Conservation (phyloP, 1,284 basidiomycete species). For the Gymnopus androsaceus region DNA sequence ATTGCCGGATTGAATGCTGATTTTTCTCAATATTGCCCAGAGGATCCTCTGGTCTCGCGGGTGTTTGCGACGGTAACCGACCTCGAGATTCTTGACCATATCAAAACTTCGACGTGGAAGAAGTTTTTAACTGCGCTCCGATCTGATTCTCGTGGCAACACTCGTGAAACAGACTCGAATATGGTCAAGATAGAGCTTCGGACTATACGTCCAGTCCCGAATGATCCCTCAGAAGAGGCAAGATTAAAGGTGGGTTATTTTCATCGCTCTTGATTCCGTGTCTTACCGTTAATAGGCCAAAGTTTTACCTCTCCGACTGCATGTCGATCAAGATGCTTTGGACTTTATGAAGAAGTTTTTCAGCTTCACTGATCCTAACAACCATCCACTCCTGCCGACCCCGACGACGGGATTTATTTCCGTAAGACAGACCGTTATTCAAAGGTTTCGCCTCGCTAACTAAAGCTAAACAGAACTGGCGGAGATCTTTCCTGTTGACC, state of each 20-base stretch:
- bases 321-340: slow-evolving; percentile 97
- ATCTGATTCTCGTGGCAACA: slow-evolving; percentile 80
- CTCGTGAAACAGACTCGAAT: slow-evolving; percentile 85
- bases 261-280: background rate
- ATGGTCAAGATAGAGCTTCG: slow-evolving; percentile 90
- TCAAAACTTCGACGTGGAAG: slow-evolving; percentile 98
- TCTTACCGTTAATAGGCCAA: slow-evolving; percentile 61
- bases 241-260: slow-evolving; percentile 68
- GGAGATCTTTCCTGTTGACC: slow-evolving; percentile 85
- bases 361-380: slow-evolving; percentile 76
- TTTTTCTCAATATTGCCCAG: slow-evolving; percentile 63
- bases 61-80: slow-evolving; percentile 68
- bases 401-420: slow-evolving; percentile 63
- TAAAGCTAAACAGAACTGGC: slow-evolving; percentile 66
- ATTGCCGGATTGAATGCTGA: slow-evolving; percentile 69
- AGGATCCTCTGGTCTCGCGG: slow-evolving; percentile 62
- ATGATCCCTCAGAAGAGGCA: slow-evolving; percentile 73
- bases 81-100: slow-evolving; percentile 92
- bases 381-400: slow-evolving; percentile 33
- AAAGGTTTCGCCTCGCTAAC: background rate
- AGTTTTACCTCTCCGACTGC: slow-evolving; percentile 84
- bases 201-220: slow-evolving; percentile 70
- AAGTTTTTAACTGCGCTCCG: slow-evolving; percentile 90
- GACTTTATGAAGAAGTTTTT: slow-evolving; percentile 98
- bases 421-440: slow-evolving; percentile 48